Conservation (phyloP, 108 stramenopile genomes). For the Schizochytrium sp. region DNA sequence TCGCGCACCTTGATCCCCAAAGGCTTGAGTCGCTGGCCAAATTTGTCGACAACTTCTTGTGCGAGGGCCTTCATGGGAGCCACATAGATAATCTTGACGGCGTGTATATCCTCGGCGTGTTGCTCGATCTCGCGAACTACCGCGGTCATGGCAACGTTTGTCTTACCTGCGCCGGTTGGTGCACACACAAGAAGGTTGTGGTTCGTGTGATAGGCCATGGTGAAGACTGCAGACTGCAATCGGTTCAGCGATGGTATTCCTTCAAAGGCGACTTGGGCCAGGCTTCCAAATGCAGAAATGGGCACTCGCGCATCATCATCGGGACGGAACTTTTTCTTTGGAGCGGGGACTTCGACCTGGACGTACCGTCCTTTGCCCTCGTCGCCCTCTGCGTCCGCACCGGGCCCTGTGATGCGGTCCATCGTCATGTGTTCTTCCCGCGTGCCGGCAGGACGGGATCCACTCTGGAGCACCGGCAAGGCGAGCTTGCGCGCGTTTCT, state of each 20-base stretch:
- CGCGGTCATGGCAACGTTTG: slow-evolving; percentile 59
- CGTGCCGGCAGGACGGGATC: neutral
- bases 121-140: slow-evolving; percentile 26
- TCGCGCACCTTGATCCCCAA: slow-evolving; percentile 78
- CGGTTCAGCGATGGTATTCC: slow-evolving; percentile 92
- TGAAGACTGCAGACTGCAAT: slow-evolving; percentile 83
- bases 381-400: neutral
- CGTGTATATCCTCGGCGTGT: slow-evolving; percentile 7
- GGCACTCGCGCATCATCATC: slow-evolving; percentile 34
- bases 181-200: slow-evolving; percentile 92
- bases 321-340: neutral
- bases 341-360: neutral
- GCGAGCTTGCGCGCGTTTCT: neutral
- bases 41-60: slow-evolving; percentile 97
- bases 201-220: slow-evolving; percentile 54
- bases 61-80: slow-evolving; percentile 99
- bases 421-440: neutral
- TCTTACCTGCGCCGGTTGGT: slow-evolving; percentile 98
- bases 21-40: slow-evolving; percentile 63
- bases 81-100: slow-evolving; percentile 80
- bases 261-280: slow-evolving; percentile 84
- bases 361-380: neutral
- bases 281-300: slow-evolving; percentile 71
- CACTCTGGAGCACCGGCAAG: neutral
- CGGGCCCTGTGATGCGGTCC: slow-evolving; percentile 2